Conservation (phyloP, 805 yeast species). For the Zygosaccharomyces lentus region DNA sequence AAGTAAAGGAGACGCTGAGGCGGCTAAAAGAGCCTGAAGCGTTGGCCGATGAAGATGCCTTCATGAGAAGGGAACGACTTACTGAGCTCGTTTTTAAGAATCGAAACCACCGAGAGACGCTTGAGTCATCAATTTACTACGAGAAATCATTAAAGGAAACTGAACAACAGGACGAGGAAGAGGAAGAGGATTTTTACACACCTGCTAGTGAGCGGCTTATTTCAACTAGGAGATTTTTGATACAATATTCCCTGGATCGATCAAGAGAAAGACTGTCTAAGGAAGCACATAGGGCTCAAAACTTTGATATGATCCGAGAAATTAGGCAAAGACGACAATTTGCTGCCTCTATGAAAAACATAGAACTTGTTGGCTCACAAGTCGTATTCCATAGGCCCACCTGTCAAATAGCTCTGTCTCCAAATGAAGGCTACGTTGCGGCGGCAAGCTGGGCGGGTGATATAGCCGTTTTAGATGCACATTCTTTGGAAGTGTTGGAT, state of each 20-base stretch:
- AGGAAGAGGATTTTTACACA: constrained; percentile 79
- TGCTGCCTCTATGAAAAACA: constrained; percentile 32
- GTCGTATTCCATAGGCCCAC: constrained; percentile 65
- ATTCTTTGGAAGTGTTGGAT: constrained; percentile 34
- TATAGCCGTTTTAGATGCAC: constrained; percentile 45
- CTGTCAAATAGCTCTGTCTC: constrained; percentile 50
- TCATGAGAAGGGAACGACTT: constrained; percentile 58
- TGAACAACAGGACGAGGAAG: constrained; percentile 43
- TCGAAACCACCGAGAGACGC: constrained; percentile 22
- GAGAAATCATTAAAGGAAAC: constrained; percentile 7
- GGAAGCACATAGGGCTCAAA: constrained; percentile 32
- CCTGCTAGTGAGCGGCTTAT: constrained; percentile 61
- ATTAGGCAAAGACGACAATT: constrained; percentile 46
- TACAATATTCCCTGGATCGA: constrained; percentile 46
- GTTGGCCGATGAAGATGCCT: constrained; percentile 53
- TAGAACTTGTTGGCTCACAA: constrained; percentile 62
- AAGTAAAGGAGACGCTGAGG: constrained; percentile 50
- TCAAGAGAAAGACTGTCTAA: constrained; percentile 42
- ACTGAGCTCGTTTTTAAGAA: constrained; percentile 40
- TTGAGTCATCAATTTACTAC: constrained; percentile 7
- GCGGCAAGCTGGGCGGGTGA: constrained; percentile 85
- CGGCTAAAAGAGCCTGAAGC: constrained; percentile 54
- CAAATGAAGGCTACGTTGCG: constrained; percentile 42
- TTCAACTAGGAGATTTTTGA: constrained; percentile 48
- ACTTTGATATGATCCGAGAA: constrained; percentile 39